A percentile compares a stretch with the other conserved stretches of the same genome.
Conservation (phyloP, 108 stramenopile genomes). For the Nitzschia inconspicua region DNA sequence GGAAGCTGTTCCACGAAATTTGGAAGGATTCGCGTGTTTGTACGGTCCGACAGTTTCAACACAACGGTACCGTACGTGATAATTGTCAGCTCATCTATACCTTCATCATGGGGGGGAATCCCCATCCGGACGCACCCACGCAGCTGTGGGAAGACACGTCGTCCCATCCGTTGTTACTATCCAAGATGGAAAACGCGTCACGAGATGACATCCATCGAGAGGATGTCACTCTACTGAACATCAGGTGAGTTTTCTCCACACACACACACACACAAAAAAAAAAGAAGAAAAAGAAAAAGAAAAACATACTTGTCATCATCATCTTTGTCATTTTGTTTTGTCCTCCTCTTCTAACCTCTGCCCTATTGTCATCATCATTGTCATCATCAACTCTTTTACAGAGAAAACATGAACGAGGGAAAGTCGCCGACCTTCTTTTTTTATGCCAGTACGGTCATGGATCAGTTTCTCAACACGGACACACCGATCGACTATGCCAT, state of each 20-base stretch:
- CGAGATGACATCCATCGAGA: conserved; percentile 13
- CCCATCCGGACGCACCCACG: conserved; percentile 16
- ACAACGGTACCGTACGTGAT: not conserved
- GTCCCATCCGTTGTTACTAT: conserved; percentile 7
- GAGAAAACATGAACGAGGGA: conserved; percentile 57
- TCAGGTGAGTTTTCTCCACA: conserved; percentile 21
- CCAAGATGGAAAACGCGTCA: not conserved
- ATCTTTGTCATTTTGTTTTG: not conserved
- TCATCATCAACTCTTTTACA: conserved; percentile 3
- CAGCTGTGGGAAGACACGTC: conserved; percentile 12
- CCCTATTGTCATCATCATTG: not conserved
- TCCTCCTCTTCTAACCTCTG: not conserved
- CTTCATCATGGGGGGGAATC: conserved; percentile 39
- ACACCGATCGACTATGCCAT: conserved; percentile 36
- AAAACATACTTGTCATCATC: not conserved
- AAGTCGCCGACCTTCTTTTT: conserved; percentile 45
- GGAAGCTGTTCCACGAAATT: conserved; percentile 32
- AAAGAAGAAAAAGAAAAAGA: not conserved
- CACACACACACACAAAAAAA: no score
- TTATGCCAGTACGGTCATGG: conserved; percentile 24
- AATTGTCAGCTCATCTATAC: conserved; percentile 46
- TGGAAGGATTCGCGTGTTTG: conserved; percentile 51
- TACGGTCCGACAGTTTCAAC: conserved; percentile 18
- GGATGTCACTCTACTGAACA: conserved; percentile 24
- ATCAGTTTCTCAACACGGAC: conserved; percentile 11